phyloP scores from a whole-genome alignment of 345 rosid species.

The Melaleuca quinquenervia region DNA sequence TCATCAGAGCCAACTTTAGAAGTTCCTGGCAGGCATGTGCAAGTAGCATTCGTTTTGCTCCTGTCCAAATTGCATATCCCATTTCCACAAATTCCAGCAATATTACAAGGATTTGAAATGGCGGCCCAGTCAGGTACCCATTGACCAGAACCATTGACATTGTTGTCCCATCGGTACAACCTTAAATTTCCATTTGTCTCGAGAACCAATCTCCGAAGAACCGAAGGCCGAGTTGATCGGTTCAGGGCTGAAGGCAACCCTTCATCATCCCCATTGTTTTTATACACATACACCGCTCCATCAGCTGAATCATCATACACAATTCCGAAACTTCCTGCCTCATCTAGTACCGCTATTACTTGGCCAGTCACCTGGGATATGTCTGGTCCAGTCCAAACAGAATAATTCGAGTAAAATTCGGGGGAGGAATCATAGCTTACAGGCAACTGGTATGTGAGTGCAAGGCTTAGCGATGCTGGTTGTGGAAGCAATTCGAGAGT shows the following conservation, averaged over 20 bases:
- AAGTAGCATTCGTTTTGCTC: conserved; percentile 65
- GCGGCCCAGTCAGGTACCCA: conserved; percentile 95
- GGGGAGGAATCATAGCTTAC: conserved; percentile 5
- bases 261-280: conserved; percentile 49
- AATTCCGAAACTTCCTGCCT: conserved; percentile 79
- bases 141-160: conserved; percentile 58
- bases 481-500: conserved; percentile 80
- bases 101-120: conserved; percentile 73
- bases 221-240: conserved; percentile 19
- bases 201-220: conserved; percentile 48
- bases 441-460: conserved; percentile 57
- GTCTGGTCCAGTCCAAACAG: conserved; percentile 81
- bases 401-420: conserved; percentile 38
- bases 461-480: conserved; percentile 69
- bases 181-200: conserved; percentile 75
- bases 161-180: conserved; percentile 74
- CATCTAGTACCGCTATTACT: conserved; percentile 60
- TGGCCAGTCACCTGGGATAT: conserved; percentile 79
- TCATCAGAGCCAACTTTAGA: conserved; percentile 7
- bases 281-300: conserved; percentile 75
- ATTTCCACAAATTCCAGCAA: conserved; percentile 79
- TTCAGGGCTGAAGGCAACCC: conserved; percentile 28
- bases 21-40: conserved; percentile 65
- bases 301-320: conserved; percentile 61
- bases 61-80: conserved; percentile 71